Evolutionary conservation across 805 yeast species (phyloP), one percentile per base, ranked within the genome.

Genomic region (Nematodospora valgi): DNA sequence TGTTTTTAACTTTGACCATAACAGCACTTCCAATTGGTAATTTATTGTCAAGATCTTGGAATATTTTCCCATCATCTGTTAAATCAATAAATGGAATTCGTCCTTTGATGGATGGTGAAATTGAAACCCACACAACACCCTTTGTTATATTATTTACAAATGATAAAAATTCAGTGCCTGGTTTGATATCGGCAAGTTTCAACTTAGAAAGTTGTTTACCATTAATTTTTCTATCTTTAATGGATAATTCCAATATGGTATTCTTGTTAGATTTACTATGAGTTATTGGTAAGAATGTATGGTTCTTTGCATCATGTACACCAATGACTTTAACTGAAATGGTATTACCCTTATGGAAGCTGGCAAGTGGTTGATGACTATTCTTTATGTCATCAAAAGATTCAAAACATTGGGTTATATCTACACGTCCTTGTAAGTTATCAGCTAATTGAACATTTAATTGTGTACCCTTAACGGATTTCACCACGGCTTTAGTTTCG

Each of bases 371-470:
- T 27, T 70, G 64, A 40, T 64, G 68, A 14, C 58, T 56, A 51
- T 86, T 78, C 35, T 68, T 59, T 30, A 88, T 82, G 19, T 76
- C 81, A 2, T 63, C 58, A 40, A 64, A 57, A 0, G 56, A 46
- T 35, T 76, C 78, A 58, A 75, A 83, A 25, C 83, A 63, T 58
- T 87, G 84, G 12, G 88, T 74, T 12, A 82, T 68, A 48, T 86
- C 95, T 39, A 89, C 61, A 54, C 94, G 76, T 24, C 95, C 97
- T 48, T 76, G 83, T 41, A 79, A 66, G 52, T 83, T 80, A 40
- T 82, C 93, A 35, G 93, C 88, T 30, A 88, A 64, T 32, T 73
- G 73, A 13, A 89, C 83, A 48, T 80, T 80, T 46, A 89, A 63
- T 60, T 86, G 93, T 5, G 86, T 77, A 21, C 74, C 77, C 53